Conservation (phyloP, 805 yeast species). For the Cyberlindnera petersonii region DNA sequence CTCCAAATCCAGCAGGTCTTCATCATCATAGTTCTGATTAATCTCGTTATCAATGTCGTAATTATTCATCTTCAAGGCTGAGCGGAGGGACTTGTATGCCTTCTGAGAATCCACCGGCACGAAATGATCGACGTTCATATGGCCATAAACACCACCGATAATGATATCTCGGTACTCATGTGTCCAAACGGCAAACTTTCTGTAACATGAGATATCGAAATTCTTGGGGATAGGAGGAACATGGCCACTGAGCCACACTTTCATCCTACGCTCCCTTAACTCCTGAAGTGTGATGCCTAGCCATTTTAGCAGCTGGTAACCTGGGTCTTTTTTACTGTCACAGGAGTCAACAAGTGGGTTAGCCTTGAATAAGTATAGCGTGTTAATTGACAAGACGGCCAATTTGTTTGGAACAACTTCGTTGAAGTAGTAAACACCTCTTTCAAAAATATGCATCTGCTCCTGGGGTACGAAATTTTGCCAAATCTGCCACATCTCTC, state of each 20-base stretch:
- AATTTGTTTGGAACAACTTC: constrained; percentile 79
- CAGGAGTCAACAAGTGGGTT: constrained; percentile 85
- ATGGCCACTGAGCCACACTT: constrained; percentile 86
- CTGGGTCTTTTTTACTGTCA: constrained; percentile 69
- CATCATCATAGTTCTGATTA: constrained; percentile 11
- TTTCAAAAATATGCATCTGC: constrained; percentile 68
- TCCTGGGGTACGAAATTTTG: constrained; percentile 67
- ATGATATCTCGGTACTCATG: constrained; percentile 81
- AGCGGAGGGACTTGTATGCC: constrained; percentile 47
- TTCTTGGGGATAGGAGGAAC: constrained; percentile 85
- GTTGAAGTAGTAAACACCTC: constrained; percentile 69
- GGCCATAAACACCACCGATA: constrained; percentile 81
- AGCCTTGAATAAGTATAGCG: constrained; percentile 67
- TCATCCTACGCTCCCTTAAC: constrained; percentile 66
- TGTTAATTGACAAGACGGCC: constrained; percentile 76
- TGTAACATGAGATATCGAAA: constrained; percentile 64
- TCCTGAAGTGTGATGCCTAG: constrained; percentile 70
- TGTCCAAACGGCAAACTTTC: constrained; percentile 76
- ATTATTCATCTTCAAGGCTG: constrained; percentile 24
- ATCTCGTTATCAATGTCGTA: constrained; percentile 29
- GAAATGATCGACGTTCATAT: constrained; percentile 87
- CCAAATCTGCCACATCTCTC: constrained; percentile 76
- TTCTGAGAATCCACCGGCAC: constrained; percentile 68
- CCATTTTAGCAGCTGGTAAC: constrained; percentile 75
- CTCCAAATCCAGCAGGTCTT: constrained; percentile 27